These are phyloP conservation scores for Lithocarpus polystachyus DNA, from an alignment of 306 rosid species.

Conservation along the genomic window DNA sequence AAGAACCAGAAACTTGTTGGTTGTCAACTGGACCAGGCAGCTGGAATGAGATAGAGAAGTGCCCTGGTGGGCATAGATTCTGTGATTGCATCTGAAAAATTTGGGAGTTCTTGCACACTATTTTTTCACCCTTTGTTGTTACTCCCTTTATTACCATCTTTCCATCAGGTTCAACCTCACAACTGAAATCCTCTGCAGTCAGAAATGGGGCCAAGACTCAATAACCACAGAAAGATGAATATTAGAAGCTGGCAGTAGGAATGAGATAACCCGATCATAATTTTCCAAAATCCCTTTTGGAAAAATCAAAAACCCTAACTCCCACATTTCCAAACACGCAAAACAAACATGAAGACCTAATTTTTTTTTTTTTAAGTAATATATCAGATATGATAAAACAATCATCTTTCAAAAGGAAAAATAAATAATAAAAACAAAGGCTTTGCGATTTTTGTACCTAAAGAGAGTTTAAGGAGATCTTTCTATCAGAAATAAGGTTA, in stretches of 20 bases:
- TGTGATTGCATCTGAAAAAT: conserved; percentile 41
- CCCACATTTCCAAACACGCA: no score
- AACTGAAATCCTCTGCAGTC: conserved; percentile 34
- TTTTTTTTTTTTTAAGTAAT: no score
- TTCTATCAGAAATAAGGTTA: no score
- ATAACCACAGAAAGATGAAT: not conserved
- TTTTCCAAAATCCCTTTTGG: no score
- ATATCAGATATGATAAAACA: no score
- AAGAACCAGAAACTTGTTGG: conserved; percentile 31
- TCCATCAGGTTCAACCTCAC: conserved; percentile 39
- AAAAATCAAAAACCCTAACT: no score
- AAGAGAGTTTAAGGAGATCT: no score
- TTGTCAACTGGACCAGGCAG: conserved; percentile 43
- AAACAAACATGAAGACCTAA: no score
- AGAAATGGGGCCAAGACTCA: not conserved
- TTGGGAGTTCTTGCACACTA: conserved; percentile 32
- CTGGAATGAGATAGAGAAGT: conserved; percentile 39
- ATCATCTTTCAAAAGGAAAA: no score
- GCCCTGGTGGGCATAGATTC: conserved; percentile 40
- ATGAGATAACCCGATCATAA: no score
- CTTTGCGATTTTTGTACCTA: no score
- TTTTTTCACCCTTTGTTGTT: conserved; percentile 36
- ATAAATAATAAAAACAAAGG: no score
- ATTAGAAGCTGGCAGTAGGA: not conserved
- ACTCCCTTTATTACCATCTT: conserved; percentile 34